Evolutionary conservation across 305 asterid genomes (phyloP).

Genomic region (Fraxinus platypoda): DNA sequence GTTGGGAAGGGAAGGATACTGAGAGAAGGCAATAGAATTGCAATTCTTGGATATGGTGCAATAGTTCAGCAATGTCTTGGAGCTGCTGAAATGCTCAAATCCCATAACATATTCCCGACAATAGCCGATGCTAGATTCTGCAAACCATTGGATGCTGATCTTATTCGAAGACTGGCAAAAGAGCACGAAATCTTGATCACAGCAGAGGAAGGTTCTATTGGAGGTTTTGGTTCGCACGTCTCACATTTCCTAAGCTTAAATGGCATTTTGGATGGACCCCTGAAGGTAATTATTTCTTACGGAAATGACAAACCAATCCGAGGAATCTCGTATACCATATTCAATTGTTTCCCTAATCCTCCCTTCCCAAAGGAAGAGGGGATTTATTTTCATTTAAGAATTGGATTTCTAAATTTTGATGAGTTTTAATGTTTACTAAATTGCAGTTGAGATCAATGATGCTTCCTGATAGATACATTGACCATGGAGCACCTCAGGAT

Average conservation of each 20-base stretch:
- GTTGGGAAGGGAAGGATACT: slow-evolving; percentile 69
- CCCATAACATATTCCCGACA: slow-evolving; percentile 39
- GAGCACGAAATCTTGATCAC: slow-evolving; percentile 74
- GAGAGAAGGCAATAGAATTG: slow-evolving; percentile 62
- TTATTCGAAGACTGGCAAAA: slow-evolving; percentile 54
- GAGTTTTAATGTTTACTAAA: background rate
- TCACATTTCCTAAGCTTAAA: slow-evolving; percentile 61
- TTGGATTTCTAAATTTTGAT: background rate
- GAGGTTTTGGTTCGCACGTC: slow-evolving; percentile 80
- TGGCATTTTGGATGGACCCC: slow-evolving; percentile 64
- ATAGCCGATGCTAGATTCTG: slow-evolving; percentile 71
- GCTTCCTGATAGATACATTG: slow-evolving; percentile 74
- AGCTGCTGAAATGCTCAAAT: slow-evolving; percentile 53
- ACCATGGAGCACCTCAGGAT: slow-evolving; percentile 75
- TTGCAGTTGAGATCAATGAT: slow-evolving; percentile 79
- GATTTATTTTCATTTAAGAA: background rate
- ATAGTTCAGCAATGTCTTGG: slow-evolving; percentile 61
- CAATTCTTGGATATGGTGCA: slow-evolving; percentile 67
- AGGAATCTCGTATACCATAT: background rate
- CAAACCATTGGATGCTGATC: slow-evolving; percentile 64
- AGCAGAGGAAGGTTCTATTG: slow-evolving; percentile 74
- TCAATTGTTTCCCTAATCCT: background rate
- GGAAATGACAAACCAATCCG: background rate
- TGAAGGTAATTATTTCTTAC: slow-evolving; percentile 46
- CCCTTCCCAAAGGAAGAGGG: background rate